Base-by-base conservation (phyloP, 805 yeast genomes). In the Ogataea paradorogensis region DNA sequence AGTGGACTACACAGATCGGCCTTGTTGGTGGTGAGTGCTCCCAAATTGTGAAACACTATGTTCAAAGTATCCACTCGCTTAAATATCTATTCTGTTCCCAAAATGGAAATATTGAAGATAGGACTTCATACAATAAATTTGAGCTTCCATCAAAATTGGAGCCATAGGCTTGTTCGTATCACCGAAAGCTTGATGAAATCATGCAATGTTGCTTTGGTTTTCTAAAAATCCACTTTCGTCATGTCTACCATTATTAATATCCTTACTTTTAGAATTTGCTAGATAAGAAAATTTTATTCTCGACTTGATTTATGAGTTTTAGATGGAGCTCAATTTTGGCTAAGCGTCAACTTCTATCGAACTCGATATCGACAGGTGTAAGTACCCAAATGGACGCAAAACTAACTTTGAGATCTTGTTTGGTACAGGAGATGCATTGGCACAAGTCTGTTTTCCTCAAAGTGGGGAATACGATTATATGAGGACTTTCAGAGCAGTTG, bases 371-470 rank as follows among this genome's bases (percentile, higher is more conserved):
- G 29, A 74, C 80, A 1, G 80, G 74, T n/a, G 60, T 59, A 48
- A 35, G 62, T 49, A 23, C 4, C 9, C 25, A 10, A 21, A 16
- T 18, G 15, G n/a, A 7, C 26, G 15, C 10, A 4, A 10, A 8
- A 11, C 41, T 37, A 37, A 27, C 33, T 16, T 5, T 13, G 6
- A 41, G 46, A 33, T 39, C 25, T 35, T 47, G 15, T 86, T 87
- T 57, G 93, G 88, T 0, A 43, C 79, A 1, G 96, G 96, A 2
- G 96, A 88, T 58, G 63, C 62, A 1, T 50, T 84, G 18, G 96
- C 95, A 0, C 95, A 88, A 57, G 30, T 62, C 0, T 51, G 75
- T 5, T 74, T 75, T 55, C 67, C 73, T 7, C 58, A 56, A 10
- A 21, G 27, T 10, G 20, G 30, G 11, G 31, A 29, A 9, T 82